Base-by-base conservation (phyloP, 2,329 filamentous ascomycete species). In the Rugonectria rugulosa region DNA sequence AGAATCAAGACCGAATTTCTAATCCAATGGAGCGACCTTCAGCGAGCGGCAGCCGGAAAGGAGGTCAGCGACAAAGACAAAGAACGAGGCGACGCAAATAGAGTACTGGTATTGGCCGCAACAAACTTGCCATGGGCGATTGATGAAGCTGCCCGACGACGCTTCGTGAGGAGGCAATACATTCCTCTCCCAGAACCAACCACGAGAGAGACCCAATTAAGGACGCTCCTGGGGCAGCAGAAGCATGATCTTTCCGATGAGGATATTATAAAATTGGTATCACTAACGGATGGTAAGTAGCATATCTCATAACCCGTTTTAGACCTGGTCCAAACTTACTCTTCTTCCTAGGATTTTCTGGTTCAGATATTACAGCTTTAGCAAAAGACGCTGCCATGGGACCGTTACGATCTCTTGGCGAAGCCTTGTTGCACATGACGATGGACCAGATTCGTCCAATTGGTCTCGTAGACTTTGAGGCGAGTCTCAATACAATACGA, bases 311-410 rank as follows among this genome's bases (percentile, higher is more conserved):
- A 7, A 20, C 6, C n/a, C n/a, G n/a, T n/a, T 49, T 27, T 8
- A 14, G 27, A 17, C 5, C 12, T 11, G 19, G 14, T 27, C 29
- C 14, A 8, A 36, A 17, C 19, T 17, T 3, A n/a, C 37, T 19
- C 26, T 20, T 5, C 14, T 17, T 15, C 19, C 10, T 51, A 97
- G 93, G 92, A n/a, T 99, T 97, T 76, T 97, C 92, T 8, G 95
- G 95, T 38, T 97, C 92, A 2, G 95, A 99, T 69, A 97, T 99
- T 62, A 98, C 95, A 19, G 93, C 95, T 2, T 80, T 99, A 8
- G 95, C 95, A 7, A 99, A 99, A 75, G 95, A 99, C 71, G 95
- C 95, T 8, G 95, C 95, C 3, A 99, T 99, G 95, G 94, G 95
- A 0, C 95, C 95, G 1, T 79, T 99, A 11, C 86, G 95, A 26